phyloP scores from a whole-genome alignment of 257 asterid genomes.

The Nemophila menziesii region DNA sequence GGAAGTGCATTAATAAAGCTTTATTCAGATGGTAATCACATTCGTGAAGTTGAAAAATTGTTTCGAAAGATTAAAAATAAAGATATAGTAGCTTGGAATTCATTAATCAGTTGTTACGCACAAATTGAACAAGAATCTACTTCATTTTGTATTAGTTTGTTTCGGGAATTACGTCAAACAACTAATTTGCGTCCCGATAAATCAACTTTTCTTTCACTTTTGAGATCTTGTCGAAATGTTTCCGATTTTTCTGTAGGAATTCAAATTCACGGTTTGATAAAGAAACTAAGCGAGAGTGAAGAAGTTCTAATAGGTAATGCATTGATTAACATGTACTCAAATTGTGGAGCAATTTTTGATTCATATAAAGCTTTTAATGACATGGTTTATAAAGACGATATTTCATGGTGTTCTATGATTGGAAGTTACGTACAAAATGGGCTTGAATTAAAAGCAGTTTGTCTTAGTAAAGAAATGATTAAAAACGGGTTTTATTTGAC shows the following conservation, averaged over 20 bases:
- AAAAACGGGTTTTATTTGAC: constrained; percentile 3
- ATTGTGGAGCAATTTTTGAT: constrained; percentile 1
- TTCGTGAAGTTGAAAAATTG: constrained; percentile 8
- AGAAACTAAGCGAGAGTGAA: neutral
- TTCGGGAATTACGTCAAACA: constrained; percentile 3
- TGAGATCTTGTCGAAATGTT: constrained; percentile 4
- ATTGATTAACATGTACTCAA: constrained; percentile 8
- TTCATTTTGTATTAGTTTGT: constrained; percentile 4
- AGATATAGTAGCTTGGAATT: constrained; percentile 13
- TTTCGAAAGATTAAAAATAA: constrained; percentile 6
- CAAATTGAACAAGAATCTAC: constrained; percentile 4
- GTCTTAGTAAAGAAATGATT: constrained; percentile 8
- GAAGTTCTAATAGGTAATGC: constrained; percentile 9
- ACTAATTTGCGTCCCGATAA: constrained; percentile 1
- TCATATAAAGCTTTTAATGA: constrained; percentile 10
- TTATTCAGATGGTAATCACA: constrained; percentile 3
- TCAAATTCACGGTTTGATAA: constrained; percentile 10
- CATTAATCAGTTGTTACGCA: constrained; percentile 6
- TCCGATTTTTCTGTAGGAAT: constrained; percentile 3
- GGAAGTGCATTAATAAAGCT: constrained; percentile 6
- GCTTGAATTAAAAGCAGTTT: constrained; percentile 6
- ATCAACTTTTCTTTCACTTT: constrained; percentile 8
- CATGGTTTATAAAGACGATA: constrained; percentile 9
- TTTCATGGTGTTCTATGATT: constrained; percentile 11
- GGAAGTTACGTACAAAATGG: constrained; percentile 10